Conservation (phyloP, 345 rosid genomes). For the Eucalyptus microcorys region DNA sequence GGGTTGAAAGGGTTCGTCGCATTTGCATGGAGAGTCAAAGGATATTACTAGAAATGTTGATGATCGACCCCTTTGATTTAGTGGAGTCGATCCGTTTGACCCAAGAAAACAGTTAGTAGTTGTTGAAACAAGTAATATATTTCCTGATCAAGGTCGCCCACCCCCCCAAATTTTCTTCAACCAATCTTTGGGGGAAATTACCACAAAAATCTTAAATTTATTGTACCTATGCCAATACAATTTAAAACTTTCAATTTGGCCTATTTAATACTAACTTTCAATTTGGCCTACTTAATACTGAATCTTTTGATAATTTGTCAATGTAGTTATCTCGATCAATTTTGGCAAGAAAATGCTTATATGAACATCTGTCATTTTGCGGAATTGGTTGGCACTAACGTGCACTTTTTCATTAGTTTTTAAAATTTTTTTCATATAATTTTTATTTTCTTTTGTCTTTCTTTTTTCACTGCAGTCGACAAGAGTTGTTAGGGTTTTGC, state of each 20-base stretch:
- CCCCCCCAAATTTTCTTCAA: neutral
- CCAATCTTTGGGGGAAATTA: neutral
- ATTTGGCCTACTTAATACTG: neutral
- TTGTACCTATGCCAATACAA: fast-evolving
- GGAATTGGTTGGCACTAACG: too few relatives aligned
- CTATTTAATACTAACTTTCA: too few relatives aligned
- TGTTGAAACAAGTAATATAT: neutral
- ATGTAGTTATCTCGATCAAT: fast-evolving
- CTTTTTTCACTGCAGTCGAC: too few relatives aligned
- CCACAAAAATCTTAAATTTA: neutral
- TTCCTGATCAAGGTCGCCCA: neutral
- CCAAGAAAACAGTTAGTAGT: neutral
- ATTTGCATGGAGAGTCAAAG: neutral
- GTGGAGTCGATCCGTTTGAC: neutral
- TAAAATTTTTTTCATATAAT: too few relatives aligned
- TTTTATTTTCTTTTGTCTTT: too few relatives aligned
- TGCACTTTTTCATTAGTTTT: too few relatives aligned
- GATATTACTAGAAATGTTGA: neutral
- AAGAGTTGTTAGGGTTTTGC: fast-evolving
- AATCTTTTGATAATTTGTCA: too few relatives aligned
- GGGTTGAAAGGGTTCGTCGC: neutral
- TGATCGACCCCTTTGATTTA: neutral
- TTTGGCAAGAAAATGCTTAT: too few relatives aligned
- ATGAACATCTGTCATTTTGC: fast-evolving
- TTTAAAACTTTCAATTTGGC: neutral